Conservation (phyloP, 2,329 filamentous ascomycete species). For the Clonostachys chloroleuca region DNA sequence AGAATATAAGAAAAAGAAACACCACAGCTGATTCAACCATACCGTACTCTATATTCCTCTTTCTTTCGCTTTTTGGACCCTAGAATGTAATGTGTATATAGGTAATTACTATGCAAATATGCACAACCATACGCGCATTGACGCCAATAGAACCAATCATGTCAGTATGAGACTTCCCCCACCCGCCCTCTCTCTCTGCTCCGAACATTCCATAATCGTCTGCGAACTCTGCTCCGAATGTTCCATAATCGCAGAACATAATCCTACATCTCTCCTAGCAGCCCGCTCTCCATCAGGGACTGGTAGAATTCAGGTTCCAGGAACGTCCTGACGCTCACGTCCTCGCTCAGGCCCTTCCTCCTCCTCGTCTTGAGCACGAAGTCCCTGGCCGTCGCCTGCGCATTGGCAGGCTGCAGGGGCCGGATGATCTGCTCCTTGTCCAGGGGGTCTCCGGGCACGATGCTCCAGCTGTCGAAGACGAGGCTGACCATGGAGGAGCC, state of each 20-base stretch:
- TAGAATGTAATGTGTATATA: too few species aligned
- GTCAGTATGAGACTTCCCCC: too few species aligned
- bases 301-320: constrained; percentile 91
- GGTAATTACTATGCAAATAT: too few species aligned
- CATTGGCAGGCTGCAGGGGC: constrained; percentile 81
- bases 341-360: constrained; percentile 90
- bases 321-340: constrained; percentile 94
- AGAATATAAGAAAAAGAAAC: too few species aligned
- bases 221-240: too few species aligned
- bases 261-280: constrained; percentile 54
- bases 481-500: constrained; percentile 86
- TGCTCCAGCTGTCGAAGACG: constrained; percentile 93
- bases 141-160: too few species aligned
- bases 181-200: too few species aligned
- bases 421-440: constrained; percentile 80
- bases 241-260: neutral
- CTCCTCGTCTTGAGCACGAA: constrained; percentile 95
- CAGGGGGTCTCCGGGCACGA: constrained; percentile 92
- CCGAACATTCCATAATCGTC: too few species aligned
- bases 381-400: constrained; percentile 87
- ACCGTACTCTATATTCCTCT: neutral
- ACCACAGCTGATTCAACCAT: too few species aligned
- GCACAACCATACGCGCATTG: too few species aligned
- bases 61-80: neutral
- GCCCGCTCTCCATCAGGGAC: constrained; percentile 81